A percentile compares a stretch with the other conserved stretches of the same genome.
These are phyloP conservation scores for Penicillium psychrofluorescens DNA, from an alignment of 495 filamentous ascomycete species.

Conservation along the genomic window DNA sequence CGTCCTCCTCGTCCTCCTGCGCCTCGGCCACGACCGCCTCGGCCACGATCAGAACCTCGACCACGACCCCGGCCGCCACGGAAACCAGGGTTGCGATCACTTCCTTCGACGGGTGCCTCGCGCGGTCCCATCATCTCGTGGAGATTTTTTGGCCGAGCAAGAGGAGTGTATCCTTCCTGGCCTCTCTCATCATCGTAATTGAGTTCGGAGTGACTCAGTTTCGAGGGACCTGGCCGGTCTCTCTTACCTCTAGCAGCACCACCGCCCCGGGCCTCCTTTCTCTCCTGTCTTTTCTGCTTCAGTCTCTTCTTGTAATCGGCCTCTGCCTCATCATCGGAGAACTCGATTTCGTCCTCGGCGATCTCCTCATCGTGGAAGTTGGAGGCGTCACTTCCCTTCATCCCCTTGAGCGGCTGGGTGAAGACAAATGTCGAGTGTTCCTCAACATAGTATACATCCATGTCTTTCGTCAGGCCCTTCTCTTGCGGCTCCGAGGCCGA, in stretches of 20 bases:
- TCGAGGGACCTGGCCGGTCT: constrained; percentile 26
- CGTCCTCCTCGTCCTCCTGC: constrained; percentile 27
- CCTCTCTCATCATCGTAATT: constrained; percentile 50
- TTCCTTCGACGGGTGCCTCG: constrained; percentile 42
- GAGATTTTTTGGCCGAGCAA: constrained; percentile 55
- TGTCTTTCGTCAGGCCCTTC: constrained; percentile 55
- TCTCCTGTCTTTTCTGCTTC: constrained; percentile 52
- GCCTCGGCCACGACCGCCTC: constrained; percentile 41
- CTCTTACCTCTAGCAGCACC: constrained; percentile 24
- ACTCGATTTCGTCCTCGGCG: constrained; percentile 79
- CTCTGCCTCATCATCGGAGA: constrained; percentile 93
- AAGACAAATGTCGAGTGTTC: constrained; percentile 72
- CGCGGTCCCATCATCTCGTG: constrained; percentile 44
- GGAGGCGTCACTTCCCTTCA: constrained; percentile 86
- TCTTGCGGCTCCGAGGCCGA: constrained; percentile 58
- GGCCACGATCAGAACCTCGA: constrained; percentile 37
- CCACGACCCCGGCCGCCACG: constrained; percentile 34
- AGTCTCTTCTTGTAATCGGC: constrained; percentile 67
- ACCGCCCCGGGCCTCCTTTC: constrained; percentile 32
- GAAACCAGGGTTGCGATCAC: constrained; percentile 22
- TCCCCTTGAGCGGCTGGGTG: constrained; percentile 64
- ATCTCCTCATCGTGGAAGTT: constrained; percentile 92
- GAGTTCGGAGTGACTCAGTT: constrained; percentile 36
- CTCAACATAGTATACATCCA: constrained; percentile 68
- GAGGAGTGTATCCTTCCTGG: constrained; percentile 56